Base-by-base conservation (phyloP, 2,329 filamentous ascomycete species). In the Neodidymelliopsis sp. region DNA sequence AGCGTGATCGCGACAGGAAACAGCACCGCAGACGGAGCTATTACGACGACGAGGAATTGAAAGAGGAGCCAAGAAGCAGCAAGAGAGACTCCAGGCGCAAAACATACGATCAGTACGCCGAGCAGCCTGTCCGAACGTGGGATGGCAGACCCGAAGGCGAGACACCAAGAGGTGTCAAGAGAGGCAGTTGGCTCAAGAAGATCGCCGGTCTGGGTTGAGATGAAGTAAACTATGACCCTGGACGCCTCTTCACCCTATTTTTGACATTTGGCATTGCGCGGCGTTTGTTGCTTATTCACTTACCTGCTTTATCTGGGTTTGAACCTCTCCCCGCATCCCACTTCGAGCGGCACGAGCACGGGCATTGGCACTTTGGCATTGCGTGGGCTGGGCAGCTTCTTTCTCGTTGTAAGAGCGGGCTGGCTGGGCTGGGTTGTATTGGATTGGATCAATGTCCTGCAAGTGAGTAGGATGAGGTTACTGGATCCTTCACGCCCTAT, bases 181-280 rank as follows among this genome's bases (percentile, higher is more conserved):
- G 73, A 47, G 69, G 68, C 9, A 77, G 75, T 53, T 78, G 75
- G 75, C 72, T 79, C 25, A 78, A 78, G 73, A 78, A 78, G 70
- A 73, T 79, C 41, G 55, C 56, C 10, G 59, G 62, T 10, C 58
- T 66, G 50, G 42, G 31, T 28, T 38, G 39, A 42, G 36, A 46
- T 25, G 22, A 35, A 30, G 29, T 37, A n/a, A n/a, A 28, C 25
- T n/a, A n/a, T n/a, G n/a, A n/a, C n/a, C n/a, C n/a, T n/a, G n/a
- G n/a, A n/a, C n/a, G n/a, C n/a, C n/a, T n/a, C n/a, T n/a, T n/a
- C n/a, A n/a, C n/a, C 2, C 1, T 33, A 2, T 22, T 40, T 13
- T n/a, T 30, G n/a, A 13, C 28, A 6, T 15, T 3, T 29, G 29
- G 54, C 53, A 55, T 55, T 39, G 55, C 53, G 43, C 30, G 49